Conservation (phyloP, 495 filamentous ascomycete genomes). For the Hypoxylon lenormandii region DNA sequence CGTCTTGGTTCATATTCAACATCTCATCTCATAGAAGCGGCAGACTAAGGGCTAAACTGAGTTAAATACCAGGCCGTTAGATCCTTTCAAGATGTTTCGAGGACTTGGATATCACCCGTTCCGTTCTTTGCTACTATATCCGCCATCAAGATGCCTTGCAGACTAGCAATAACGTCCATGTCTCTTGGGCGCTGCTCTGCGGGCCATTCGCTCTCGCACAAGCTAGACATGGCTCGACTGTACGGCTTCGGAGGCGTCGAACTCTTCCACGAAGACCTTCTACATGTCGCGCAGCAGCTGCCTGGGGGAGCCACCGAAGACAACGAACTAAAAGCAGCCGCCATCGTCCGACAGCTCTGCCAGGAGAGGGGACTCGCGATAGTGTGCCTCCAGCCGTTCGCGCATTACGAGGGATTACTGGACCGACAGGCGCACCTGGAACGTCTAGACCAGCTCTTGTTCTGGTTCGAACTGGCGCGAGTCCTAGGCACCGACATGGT, state of each 20-base stretch:
- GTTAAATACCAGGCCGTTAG: background rate
- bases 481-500: conserved; percentile 76
- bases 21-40: no score
- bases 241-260: conserved; percentile 79
- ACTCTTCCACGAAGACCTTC: conserved; percentile 83
- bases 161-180: conserved; percentile 74
- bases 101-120: background rate
- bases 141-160: conserved; percentile 52
- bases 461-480: conserved; percentile 76
- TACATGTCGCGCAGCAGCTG: conserved; percentile 64
- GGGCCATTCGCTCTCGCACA: conserved; percentile 70
- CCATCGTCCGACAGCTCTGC: conserved; percentile 67
- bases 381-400: conserved; percentile 81
- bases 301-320: conserved; percentile 50
- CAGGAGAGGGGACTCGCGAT: conserved; percentile 69
- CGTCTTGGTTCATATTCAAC: no score
- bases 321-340: conserved; percentile 70
- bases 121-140: background rate
- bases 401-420: conserved; percentile 79
- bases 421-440: conserved; percentile 70
- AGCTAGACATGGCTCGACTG: conserved; percentile 72
- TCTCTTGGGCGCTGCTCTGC: conserved; percentile 72
- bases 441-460: conserved; percentile 70
- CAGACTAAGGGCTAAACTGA: background rate
- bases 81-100: background rate